Conservation (phyloP, 2,329 filamentous ascomycete genomes). For the Colletotrichum sp. region DNA sequence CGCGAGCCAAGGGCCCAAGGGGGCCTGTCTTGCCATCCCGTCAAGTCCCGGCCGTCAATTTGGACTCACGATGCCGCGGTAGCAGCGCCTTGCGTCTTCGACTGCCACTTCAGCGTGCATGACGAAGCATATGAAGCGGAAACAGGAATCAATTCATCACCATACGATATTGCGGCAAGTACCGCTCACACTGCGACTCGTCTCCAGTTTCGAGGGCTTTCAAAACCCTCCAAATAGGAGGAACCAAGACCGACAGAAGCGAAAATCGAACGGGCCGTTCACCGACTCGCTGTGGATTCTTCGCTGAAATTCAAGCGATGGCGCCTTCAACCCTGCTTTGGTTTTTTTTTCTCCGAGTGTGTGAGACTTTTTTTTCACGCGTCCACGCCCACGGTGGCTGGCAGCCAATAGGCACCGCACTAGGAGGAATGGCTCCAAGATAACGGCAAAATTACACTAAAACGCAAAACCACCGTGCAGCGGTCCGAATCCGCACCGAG, state of each 20-base stretch:
- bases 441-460: constrained; percentile 8
- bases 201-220: not conserved
- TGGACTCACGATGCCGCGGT: not conserved
- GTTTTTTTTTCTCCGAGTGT: not conserved
- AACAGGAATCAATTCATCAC: constrained; percentile 7
- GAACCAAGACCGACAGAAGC: not conserved
- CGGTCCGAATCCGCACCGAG: constrained; percentile 14
- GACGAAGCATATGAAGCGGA: not conserved
- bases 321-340: constrained; percentile 16
- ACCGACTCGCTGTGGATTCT: constrained; percentile 7
- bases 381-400: not conserved
- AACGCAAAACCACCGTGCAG: constrained; percentile 4
- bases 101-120: not conserved
- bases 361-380: not conserved
- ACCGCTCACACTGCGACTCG: not conserved
- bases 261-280: not conserved
- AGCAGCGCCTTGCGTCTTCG: not conserved
- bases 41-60: not conserved
- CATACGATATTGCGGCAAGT: constrained; percentile 6
- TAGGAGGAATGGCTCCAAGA: constrained; percentile 1
- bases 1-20: not conserved
- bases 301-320: constrained; percentile 17
- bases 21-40: not conserved
- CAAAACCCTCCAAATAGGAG: not conserved
- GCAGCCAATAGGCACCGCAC: constrained; percentile 5